Percentiles rank a stretch among this genome's conserved stretches.
These are phyloP conservation scores for Pythium dissotocum DNA, from an alignment of 352 stramenopile species.

Conservation along the genomic window DNA sequence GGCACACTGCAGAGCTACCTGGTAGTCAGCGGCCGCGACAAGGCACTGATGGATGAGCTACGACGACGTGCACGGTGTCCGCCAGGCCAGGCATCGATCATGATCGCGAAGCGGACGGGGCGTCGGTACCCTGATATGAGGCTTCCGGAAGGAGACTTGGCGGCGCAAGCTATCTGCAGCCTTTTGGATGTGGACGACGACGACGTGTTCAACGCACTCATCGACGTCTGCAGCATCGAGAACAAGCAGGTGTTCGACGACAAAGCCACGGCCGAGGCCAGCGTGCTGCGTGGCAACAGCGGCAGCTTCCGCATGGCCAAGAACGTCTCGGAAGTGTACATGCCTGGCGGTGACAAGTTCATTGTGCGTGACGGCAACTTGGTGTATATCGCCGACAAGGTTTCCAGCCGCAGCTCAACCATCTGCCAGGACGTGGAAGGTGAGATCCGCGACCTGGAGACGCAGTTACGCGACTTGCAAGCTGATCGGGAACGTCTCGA, in stretches of 20 bases:
- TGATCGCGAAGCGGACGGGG: slow-evolving; percentile 65
- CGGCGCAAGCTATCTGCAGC: slow-evolving; percentile 67
- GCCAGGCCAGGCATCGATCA: slow-evolving; percentile 68
- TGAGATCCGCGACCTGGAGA: slow-evolving; percentile 55
- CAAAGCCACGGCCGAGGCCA: slow-evolving; percentile 52
- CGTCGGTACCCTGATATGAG: slow-evolving; percentile 57
- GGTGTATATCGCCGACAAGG: slow-evolving; percentile 80
- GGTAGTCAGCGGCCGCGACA: slow-evolving; percentile 74
- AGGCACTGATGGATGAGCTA: slow-evolving; percentile 70
- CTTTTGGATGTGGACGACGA: slow-evolving; percentile 70
- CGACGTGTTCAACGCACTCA: slow-evolving; percentile 80
- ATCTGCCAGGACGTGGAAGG: slow-evolving; percentile 75
- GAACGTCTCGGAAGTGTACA: slow-evolving; percentile 66
- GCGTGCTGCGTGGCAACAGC: slow-evolving; percentile 52
- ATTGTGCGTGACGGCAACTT: slow-evolving; percentile 74
- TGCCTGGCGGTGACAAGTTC: slow-evolving; percentile 77
- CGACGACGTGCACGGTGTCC: slow-evolving; percentile 66
- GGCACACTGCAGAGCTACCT: slow-evolving; percentile 79
- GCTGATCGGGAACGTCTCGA: slow-evolving; percentile 46
- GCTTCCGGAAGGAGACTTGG: slow-evolving; percentile 49
- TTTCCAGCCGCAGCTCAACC: slow-evolving; percentile 54
- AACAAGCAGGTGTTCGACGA: slow-evolving; percentile 73
- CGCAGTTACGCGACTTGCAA: slow-evolving; percentile 49
- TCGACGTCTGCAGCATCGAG: slow-evolving; percentile 78
- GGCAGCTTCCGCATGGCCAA: slow-evolving; percentile 64